Evolutionary conservation across 768 basidiomycete species (phyloP), one percentile per base, ranked within the genome.

Genomic region (Chlorophyllum brunneum): DNA sequence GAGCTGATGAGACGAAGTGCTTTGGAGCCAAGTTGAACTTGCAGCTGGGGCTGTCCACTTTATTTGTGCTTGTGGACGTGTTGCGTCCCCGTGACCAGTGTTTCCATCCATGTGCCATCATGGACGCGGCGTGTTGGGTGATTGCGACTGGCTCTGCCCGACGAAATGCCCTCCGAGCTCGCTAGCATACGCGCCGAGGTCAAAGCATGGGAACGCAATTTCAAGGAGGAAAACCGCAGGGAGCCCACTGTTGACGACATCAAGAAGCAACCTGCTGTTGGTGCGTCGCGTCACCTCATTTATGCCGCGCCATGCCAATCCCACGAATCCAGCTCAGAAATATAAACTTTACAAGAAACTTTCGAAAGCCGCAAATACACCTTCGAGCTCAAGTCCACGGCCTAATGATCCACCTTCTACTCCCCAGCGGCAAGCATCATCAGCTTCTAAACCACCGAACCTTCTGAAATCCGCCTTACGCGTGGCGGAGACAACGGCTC

Each of bases 281-380:
- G 89, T 91, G 51, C 58, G 82, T 67, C 38, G 13, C 43, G 39
- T 48, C 40, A 45, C 45, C 37, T 30, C 40, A 27, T 20, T 57
- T 33, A 13, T 45, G 16, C 39, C 39, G 5, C n/a, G 48, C 55
- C 48, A 22, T 34, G 51, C 59, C 60, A 62, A 56, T 42, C 51
- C 42, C 58, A 33, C 42, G 31, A 41, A 45, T 54, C 10, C 63
- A 92, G 89, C 86, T 55, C 78, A 81, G 58, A 90, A 86, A 65
- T 92, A 92, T 72, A 91, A 78, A 66, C 75, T 80, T 26, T 90
- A 92, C 75, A 92, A 91, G 75, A 82, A 77, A 54, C 75, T 91
- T 30, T 78, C 77, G 50, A 91, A 86, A 58, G 63, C 66, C 22
- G 58, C 68, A 1, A 55, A 66, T 26, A 55, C 55, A 37, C 9